Evolutionary conservation across 176 grass and related monocot species (phyloP).

Genomic region (Tuctoria greenei): DNA sequence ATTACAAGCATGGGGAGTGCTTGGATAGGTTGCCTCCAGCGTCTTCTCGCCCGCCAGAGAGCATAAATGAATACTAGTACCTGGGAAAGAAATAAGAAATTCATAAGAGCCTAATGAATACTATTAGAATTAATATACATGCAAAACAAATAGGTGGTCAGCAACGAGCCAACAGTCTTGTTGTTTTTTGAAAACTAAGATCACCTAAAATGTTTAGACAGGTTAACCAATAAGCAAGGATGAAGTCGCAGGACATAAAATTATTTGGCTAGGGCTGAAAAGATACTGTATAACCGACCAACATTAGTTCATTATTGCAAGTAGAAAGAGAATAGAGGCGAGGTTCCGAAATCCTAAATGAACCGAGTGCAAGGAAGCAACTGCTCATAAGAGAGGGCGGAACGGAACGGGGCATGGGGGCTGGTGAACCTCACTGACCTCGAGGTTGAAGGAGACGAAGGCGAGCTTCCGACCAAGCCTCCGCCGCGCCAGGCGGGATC

Average conservation of each 20-base stretch:
- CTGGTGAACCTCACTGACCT: constrained; percentile 23
- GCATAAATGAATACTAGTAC: constrained; percentile 36
- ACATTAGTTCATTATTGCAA: neutral
- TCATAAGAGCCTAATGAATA: neutral
- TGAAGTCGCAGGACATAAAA: neutral
- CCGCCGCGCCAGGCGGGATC: constrained; percentile 20
- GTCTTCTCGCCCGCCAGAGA: constrained; percentile 39
- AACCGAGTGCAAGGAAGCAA: neutral
- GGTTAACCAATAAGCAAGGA: neutral
- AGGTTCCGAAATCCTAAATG: neutral
- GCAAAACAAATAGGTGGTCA: neutral
- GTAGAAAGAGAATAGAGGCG: neutral
- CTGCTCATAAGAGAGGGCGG: neutral
- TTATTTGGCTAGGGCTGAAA: neutral
- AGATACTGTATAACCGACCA: neutral
- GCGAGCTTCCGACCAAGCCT: constrained; percentile 32
- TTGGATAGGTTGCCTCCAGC: constrained; percentile 33
- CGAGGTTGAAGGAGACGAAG: constrained; percentile 49
- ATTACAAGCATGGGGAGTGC: constrained; percentile 17
- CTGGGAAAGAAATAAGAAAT: neutral
- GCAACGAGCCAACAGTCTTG: neutral
- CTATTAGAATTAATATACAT: neutral
- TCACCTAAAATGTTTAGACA: neutral
- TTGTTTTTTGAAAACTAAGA: neutral
- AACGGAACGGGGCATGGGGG: neutral